phyloP scores from a whole-genome alignment of 1,139 yeast genomes.

The Zygoascus meyerae region DNA sequence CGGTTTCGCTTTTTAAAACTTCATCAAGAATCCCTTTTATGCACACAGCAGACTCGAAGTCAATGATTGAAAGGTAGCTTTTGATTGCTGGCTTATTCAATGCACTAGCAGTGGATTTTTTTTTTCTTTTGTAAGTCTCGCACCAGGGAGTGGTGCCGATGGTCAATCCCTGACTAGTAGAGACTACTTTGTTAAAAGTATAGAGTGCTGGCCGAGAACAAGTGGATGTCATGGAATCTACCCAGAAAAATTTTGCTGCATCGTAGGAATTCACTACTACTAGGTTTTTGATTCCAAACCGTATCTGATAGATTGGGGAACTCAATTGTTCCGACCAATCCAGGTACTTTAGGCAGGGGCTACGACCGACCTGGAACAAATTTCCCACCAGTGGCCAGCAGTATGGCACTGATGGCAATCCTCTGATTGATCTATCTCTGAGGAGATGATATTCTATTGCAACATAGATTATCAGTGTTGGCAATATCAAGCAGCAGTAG shows the following conservation, averaged over 20 bases:
- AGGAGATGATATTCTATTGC: too few species aligned
- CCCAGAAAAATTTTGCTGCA: constrained; percentile 52
- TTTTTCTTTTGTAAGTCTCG: constrained; percentile 45
- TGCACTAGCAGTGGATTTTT: constrained; percentile 49
- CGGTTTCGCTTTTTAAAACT: background rate
- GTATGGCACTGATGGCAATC: constrained; percentile 39
- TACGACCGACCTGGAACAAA: constrained; percentile 41
- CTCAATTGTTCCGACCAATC: constrained; percentile 45
- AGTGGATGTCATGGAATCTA: constrained; percentile 45
- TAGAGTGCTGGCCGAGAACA: constrained; percentile 63
- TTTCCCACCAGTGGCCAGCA: constrained; percentile 51
- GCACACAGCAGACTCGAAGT: constrained; percentile 37
- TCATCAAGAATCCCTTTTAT: constrained; percentile 17
- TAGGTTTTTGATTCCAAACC: constrained; percentile 52
- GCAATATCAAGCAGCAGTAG: too few species aligned
- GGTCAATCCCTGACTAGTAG: constrained; percentile 53
- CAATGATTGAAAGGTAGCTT: constrained; percentile 39
- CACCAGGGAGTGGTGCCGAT: constrained; percentile 75
- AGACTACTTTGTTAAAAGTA: constrained; percentile 64
- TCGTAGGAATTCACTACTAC: constrained; percentile 61
- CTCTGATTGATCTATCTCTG: constrained; percentile 30
- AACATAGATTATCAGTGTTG: too few species aligned
- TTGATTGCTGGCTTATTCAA: constrained; percentile 39
- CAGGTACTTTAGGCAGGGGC: constrained; percentile 49
- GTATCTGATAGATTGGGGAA: constrained; percentile 54